These are phyloP conservation scores for Rubroshorea leprosula DNA, from an alignment of 345 rosid species.

Conservation along the genomic window DNA sequence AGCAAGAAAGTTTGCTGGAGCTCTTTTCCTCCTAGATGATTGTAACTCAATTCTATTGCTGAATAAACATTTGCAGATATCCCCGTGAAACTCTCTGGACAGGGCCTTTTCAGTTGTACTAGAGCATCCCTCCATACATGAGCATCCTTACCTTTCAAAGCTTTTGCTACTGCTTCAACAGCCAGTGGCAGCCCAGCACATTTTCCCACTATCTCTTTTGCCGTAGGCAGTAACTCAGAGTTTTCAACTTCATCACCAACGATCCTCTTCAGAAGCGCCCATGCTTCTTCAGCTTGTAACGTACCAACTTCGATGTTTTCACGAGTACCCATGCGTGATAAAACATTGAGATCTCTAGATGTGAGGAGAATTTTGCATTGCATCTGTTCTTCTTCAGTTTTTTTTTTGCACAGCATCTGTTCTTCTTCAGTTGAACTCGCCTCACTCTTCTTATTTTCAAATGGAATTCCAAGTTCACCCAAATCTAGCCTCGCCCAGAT, in stretches of 20 bases:
- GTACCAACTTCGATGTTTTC: background rate
- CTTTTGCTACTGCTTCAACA: background rate
- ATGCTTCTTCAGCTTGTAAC: too few species aligned
- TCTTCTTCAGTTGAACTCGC: too few species aligned
- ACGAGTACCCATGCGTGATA: background rate
- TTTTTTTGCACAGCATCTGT: too few species aligned
- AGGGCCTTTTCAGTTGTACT: background rate
- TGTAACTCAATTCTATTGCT: conserved; percentile 8
- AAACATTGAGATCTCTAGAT: background rate
- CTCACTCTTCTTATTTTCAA: background rate
- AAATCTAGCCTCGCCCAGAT: too few species aligned
- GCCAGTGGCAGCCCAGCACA: conserved; percentile 2
- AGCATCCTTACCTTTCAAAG: background rate
- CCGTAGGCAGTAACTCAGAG: too few species aligned
- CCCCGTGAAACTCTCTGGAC: background rate
- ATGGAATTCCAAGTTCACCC: background rate
- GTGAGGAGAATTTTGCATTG: background rate
- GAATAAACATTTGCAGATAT: background rate
- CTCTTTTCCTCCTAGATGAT: conserved; percentile 3
- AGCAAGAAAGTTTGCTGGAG: conserved; percentile 12
- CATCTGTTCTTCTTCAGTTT: too few species aligned
- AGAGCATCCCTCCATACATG: background rate
- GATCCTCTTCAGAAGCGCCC: too few species aligned
- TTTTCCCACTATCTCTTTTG: too few species aligned
- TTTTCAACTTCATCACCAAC: too few species aligned